Evolutionary conservation across 148 eudicot species (phyloP), one percentile per base, ranked within the genome.

Genomic region (Arbutus unedo): DNA sequence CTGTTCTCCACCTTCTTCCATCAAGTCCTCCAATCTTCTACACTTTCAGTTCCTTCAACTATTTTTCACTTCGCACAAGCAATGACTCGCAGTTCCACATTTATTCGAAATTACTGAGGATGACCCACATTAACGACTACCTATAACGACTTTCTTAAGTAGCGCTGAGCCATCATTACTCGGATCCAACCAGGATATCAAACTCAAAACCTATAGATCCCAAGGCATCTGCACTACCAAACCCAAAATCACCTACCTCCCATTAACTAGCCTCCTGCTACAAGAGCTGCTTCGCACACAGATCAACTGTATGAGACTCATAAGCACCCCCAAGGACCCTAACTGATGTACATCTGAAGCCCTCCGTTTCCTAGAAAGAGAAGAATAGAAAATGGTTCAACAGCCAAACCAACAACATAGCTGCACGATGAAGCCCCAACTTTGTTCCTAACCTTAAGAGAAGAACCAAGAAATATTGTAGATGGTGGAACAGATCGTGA

Each of bases 291-390:
- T 64, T 64, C 70, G 25, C 23, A 23, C 41, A 25, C 70, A 21
- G 38, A 64, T 64, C 70, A 64, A 64, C 70, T 3, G 6, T 23
- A 11, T 23, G 21, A 23, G 70, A 23, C 15, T 64, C 14, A 21
- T 23, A 38, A 64, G 43, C 41, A 25, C 31, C 70, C 41, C 70
- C 2, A 2, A 64, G 25, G 15, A 41, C 11, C 70, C 10, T 9
- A 23, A 10, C 31, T 64, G 41, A 9, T 64, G 70, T 23, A 64
- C 41, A 43, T 14, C 48, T 18, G 19, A 72, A 72, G n/a, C 23
- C 44, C 76, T 72, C 8, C 76, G 50, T 72, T 44, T 72, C 76
- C 49, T 19, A 44, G 9, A 72, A 44, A 72, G 76, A 72, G 76
- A 44, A 41, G 50, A 44, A 5, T 16, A 68, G 16, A 72, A 72